A percentile compares a stretch with the other conserved stretches of the same genome.
Conservation (phyloP, 2,329 filamentous ascomycete species). For the Diaporthe citrichinensis region DNA sequence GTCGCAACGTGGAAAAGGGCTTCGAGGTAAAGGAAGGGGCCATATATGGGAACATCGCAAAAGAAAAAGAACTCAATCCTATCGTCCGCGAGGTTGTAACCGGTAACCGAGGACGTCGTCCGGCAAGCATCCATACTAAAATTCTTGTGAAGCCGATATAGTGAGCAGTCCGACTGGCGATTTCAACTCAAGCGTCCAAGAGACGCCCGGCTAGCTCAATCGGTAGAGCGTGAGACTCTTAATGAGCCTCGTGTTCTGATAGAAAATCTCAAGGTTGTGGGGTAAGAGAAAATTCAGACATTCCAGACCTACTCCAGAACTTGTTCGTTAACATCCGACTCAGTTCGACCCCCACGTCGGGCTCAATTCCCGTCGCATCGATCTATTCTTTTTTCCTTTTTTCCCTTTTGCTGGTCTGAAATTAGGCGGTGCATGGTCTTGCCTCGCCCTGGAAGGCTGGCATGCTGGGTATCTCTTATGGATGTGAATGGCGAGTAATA, state of each 20-base stretch:
- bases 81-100: too few relatives aligned
- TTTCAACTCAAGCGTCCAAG: conserved; percentile 30
- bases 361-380: conserved; percentile 45
- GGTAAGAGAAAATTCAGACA: conserved; percentile 29
- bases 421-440: background rate
- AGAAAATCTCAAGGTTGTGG: conserved; percentile 37
- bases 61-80: background rate
- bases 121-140: background rate
- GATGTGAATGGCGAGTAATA: background rate
- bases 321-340: conserved; percentile 8
- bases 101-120: background rate
- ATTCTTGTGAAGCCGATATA: background rate
- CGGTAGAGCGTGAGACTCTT: conserved; percentile 82
- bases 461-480: background rate
- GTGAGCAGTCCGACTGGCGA: background rate
- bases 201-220: conserved; percentile 74
- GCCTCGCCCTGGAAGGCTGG: too few relatives aligned
- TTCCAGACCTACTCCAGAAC: background rate
- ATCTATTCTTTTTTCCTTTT: conserved; percentile 29
- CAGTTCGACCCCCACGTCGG: conserved; percentile 47
- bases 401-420: background rate
- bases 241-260: conserved; percentile 48
- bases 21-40: too few relatives aligned
- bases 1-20: too few relatives aligned
- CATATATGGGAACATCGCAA: background rate